Percentiles rank a stretch among this genome's conserved stretches.
Evolutionary conservation across 805 yeast genomes (phyloP).

Genomic region (Saccharomyces kudriavzevii): DNA sequence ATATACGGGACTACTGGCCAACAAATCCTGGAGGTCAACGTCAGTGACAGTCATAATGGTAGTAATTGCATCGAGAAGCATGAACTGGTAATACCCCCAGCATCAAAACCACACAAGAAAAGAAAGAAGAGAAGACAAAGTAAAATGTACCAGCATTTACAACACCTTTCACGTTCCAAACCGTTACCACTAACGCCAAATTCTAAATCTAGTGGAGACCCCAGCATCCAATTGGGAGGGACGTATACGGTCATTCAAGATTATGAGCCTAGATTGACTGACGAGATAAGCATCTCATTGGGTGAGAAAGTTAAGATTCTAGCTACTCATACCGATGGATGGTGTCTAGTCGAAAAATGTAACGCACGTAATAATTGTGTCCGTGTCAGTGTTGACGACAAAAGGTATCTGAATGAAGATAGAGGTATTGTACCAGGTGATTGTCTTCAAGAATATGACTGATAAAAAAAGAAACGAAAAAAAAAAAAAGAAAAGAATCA

Average conservation of each 20-base stretch:
- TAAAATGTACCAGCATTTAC: slow-evolving; percentile 10
- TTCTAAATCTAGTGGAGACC: background rate
- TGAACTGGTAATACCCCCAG: slow-evolving; percentile 3
- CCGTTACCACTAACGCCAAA: slow-evolving; percentile 21
- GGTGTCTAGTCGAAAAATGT: slow-evolving; percentile 37
- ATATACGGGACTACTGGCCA: slow-evolving; percentile 13
- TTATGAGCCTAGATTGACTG: slow-evolving; percentile 30
- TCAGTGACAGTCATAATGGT: background rate
- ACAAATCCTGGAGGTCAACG: slow-evolving; percentile 3
- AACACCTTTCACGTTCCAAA: slow-evolving; percentile 11
- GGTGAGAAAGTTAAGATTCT: slow-evolving; percentile 32
- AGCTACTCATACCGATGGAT: slow-evolving; percentile 38
- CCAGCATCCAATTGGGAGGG: slow-evolving; percentile 3
- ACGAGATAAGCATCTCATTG: slow-evolving; percentile 28
- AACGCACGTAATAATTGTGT: slow-evolving; percentile 1
- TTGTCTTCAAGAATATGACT: slow-evolving; percentile 20
- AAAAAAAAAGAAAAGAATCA: background rate
- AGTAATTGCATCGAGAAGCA: background rate
- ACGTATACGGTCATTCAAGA: slow-evolving; percentile 16
- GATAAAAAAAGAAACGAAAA: background rate
- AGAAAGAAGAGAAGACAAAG: slow-evolving; percentile 6
- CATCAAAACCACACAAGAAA: slow-evolving; percentile 4
- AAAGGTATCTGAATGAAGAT: slow-evolving; percentile 29
- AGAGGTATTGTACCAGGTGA: slow-evolving; percentile 37
- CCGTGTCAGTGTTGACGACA: slow-evolving; percentile 2